These are phyloP conservation scores for Dictyostelium brefeldianum DNA, from an alignment of 78 protist genomes.

Conservation along the genomic window DNA sequence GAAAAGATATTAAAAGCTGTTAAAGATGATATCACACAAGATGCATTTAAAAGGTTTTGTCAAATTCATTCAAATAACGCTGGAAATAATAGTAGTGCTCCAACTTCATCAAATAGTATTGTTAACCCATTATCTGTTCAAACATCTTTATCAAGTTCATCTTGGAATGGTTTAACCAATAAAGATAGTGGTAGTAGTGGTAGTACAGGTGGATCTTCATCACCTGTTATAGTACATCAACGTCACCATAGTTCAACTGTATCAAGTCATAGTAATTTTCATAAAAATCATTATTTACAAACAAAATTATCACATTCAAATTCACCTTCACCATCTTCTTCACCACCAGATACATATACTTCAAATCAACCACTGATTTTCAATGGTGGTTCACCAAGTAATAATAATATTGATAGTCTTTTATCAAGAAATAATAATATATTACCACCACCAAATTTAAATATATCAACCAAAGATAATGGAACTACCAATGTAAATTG, in stretches of 20 bases:
- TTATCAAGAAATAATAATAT: neutral
- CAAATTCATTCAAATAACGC: neutral
- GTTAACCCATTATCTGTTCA: conserved; percentile 2
- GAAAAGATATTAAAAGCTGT: conserved; percentile 39
- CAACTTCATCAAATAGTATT: neutral
- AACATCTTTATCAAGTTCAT: conserved; percentile 36
- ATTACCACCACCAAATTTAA: neutral
- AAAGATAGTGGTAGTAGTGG: neutral
- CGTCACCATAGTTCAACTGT: conserved; percentile 17
- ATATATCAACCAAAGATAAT: neutral
- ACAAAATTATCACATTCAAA: conserved; percentile 1
- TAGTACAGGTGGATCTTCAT: no score
- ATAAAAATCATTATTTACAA: neutral
- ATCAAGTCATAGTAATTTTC: neutral
- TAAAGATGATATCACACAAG: conserved; percentile 25
- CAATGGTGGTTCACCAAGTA: conserved; percentile 7
- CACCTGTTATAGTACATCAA: conserved; percentile 14
- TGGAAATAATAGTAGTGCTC: neutral
- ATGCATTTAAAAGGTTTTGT: conserved; percentile 57
- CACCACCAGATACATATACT: conserved; percentile 32
- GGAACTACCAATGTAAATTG: neutral
- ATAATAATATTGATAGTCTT: neutral
- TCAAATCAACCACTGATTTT: neutral
- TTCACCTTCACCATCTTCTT: conserved; percentile 70
- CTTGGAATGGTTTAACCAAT: conserved; percentile 35